Evolutionary conservation across 768 basidiomycete genomes (phyloP), one percentile per base, ranked within the genome.

Genomic region (Kwoniella pini): DNA sequence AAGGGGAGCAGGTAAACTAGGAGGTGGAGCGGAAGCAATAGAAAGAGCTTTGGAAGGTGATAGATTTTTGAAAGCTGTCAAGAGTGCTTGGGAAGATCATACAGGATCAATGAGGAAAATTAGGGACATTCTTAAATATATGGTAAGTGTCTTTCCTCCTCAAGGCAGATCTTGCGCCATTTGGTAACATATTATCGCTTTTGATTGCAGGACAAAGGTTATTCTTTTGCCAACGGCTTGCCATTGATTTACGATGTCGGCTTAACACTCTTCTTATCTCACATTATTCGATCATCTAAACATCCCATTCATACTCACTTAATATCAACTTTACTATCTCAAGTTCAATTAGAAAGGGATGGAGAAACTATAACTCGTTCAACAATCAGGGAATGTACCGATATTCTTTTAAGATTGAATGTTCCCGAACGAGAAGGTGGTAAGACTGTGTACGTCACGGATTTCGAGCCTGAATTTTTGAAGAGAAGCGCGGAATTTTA

Each of bases 41-140:
- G 87, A 92, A 68, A 84, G 85, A 68, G 88, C 84, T 44, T 86
- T 89, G 69, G 91, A 93, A 72, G 90, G 88, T 0, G 94, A 97
- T 73, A 78, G 86, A 54, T 82, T 98, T 57, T 79, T 98, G 74
- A 93, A 89, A 72, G 88, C 89, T 27, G 63, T 96, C 54, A 85
- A 85, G 73, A 83, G 84, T 28, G 88, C 95, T 0, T 98, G 96
- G 94, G 89, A 94, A 56, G 92, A 97, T 75, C 96, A 99, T 78
- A 86, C 82, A 4, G 86, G 87, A 11, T 91, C 87, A 75, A 90
- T 97, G 90, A 81, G 83, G 26, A 90, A 94, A 76, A 77, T 99
- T 60, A 85, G 87, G 11, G 91, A 93, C 77, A 85, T 99, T 40
- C 81, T 98, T 66, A 91, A 90, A 74, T 99, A 99, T 75, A 96